Percentiles rank a stretch among this genome's conserved stretches.
Evolutionary conservation across 1,284 basidiomycete species (phyloP).

Genomic region (Chondrostereum purpureum): DNA sequence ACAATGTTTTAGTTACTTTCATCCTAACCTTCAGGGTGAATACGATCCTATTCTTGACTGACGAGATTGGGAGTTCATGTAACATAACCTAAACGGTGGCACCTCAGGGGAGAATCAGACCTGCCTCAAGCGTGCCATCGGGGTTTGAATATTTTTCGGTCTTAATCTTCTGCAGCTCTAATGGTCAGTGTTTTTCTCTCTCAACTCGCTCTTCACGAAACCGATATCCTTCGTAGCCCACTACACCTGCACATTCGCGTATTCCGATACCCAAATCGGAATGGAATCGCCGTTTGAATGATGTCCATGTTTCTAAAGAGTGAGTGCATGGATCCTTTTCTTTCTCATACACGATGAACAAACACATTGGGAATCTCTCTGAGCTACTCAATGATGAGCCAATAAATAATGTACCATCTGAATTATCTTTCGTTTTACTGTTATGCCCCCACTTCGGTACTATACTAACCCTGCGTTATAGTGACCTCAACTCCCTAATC

Average conservation of each 20-base stretch:
- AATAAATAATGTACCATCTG: conserved; percentile 78
- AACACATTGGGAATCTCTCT: conserved; percentile 86
- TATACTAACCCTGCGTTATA: conserved; percentile 25
- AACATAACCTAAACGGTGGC: neutral
- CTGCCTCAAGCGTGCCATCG: conserved; percentile 10
- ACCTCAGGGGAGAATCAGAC: conserved; percentile 4
- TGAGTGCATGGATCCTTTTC: conserved; percentile 39
- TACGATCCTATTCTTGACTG: too few species aligned
- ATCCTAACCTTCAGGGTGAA: too few species aligned
- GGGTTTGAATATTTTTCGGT: neutral
- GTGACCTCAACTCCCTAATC: conserved; percentile 92
- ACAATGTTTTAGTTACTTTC: too few species aligned
- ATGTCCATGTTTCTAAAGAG: conserved; percentile 72
- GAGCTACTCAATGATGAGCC: conserved; percentile 57
- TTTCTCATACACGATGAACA: conserved; percentile 43
- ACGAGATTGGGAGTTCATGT: too few species aligned
- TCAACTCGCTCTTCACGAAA: conserved; percentile 2
- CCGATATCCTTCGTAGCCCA: conserved; percentile 19
- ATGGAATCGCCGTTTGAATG: conserved; percentile 70
- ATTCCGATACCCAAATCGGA: conserved; percentile 60
- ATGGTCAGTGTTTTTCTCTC: conserved; percentile 14
- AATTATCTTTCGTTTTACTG: conserved; percentile 22
- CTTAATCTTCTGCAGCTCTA: too few species aligned
- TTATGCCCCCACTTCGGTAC: conserved; percentile 25
- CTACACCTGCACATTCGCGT: conserved; percentile 32